Evolutionary conservation across 1,139 yeast species (phyloP).

Genomic region (Yamadazyma dendronema): DNA sequence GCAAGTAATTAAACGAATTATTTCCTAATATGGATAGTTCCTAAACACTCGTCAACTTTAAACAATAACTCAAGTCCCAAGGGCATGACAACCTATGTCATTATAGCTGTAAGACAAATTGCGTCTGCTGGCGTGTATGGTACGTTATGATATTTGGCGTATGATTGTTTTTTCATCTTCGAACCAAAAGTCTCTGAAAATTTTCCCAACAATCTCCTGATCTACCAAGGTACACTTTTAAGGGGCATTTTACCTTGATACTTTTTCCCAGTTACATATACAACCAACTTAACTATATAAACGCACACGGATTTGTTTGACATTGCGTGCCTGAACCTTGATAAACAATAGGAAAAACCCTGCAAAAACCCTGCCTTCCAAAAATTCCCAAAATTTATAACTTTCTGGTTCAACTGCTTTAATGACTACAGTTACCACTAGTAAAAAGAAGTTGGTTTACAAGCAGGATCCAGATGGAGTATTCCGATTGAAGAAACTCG

Average conservation of each 20-base stretch:
- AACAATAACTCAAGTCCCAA: neutral
- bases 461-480: constrained; percentile 45
- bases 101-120: neutral
- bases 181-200: too few relatives aligned
- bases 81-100: neutral
- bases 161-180: too few relatives aligned
- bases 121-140: too few relatives aligned
- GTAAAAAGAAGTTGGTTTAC: constrained; percentile 34
- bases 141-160: too few relatives aligned
- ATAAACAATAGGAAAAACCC: constrained; percentile 1
- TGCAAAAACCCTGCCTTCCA: neutral
- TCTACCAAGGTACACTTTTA: too few relatives aligned
- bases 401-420: neutral
- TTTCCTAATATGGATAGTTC: constrained; percentile 3
- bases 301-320: neutral
- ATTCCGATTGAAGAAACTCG: constrained; percentile 35
- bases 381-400: neutral
- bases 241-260: too few relatives aligned
- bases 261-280: neutral
- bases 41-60: neutral
- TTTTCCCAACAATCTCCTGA: too few relatives aligned
- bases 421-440: constrained; percentile 12
- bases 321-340: constrained; percentile 2
- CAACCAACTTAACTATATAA: neutral
- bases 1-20: constrained; percentile 6